Evolutionary conservation across 116 monocot species (phyloP).

Genomic region (Zostera marina): DNA sequence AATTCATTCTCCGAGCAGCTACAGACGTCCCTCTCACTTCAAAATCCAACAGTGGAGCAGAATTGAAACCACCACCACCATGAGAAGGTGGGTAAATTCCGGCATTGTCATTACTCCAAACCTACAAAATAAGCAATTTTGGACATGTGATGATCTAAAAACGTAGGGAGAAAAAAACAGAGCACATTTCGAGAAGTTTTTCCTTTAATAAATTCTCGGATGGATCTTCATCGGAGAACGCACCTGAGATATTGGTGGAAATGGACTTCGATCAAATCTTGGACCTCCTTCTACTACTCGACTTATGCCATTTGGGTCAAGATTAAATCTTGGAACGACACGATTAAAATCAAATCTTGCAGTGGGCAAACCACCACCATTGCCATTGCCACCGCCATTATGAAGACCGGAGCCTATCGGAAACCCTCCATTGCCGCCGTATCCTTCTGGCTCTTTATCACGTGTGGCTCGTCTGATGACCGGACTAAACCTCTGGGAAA

Average conservation of each 20-base stretch:
- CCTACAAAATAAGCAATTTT: neutral
- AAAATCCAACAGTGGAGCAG: neutral
- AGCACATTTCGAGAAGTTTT: neutral
- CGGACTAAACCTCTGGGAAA: slow-evolving; percentile 1
- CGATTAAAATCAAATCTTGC: neutral
- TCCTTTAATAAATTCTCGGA: too few species aligned
- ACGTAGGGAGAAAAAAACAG: neutral
- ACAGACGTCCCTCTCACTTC: neutral
- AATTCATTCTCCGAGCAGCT: neutral
- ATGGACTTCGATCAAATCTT: neutral
- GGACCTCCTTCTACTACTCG: neutral
- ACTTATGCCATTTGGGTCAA: neutral
- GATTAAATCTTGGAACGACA: neutral
- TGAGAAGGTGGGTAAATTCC: neutral
- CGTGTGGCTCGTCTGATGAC: neutral
- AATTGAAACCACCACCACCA: too few species aligned
- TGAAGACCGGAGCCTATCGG: neutral
- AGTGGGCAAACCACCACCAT: neutral
- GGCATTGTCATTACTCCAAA: neutral
- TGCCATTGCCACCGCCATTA: neutral
- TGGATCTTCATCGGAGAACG: neutral
- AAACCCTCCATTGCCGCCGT: neutral
- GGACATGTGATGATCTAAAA: neutral
- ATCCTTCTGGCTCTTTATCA: too few species aligned
- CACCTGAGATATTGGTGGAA: slow-evolving; percentile 1